Conservation (phyloP, 73 alveolate genomes). For the Loxodes magnus region DNA sequence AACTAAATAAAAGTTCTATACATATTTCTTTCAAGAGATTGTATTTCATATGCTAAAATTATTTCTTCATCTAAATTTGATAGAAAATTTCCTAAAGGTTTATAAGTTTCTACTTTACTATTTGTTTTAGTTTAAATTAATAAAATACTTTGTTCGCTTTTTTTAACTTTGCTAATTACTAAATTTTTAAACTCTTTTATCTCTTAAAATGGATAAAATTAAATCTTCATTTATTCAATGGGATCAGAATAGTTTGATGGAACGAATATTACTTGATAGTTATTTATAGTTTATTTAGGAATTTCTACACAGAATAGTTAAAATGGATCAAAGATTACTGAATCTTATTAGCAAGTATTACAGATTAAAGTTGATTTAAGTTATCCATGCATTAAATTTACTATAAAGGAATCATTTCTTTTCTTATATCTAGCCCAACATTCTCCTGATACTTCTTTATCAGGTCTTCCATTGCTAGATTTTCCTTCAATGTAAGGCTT, state of each 20-base stretch:
- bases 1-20: no score
- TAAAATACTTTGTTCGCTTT: no score
- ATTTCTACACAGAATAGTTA: background rate
- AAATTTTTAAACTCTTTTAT: no score
- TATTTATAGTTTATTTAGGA: background rate
- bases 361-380: constrained; percentile 7
- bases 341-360: background rate
- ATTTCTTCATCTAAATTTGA: no score
- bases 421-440: background rate
- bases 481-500: background rate
- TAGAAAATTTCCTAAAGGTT: no score
- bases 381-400: constrained; percentile 3
- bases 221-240: no score
- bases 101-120: no score
- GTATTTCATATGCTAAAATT: no score
- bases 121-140: no score
- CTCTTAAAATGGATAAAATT: no score
- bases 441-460: background rate
- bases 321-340: constrained; percentile 8
- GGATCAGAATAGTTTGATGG: background rate
- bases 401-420: constrained; percentile 1
- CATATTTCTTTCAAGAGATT: no score
- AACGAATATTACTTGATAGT: background rate
- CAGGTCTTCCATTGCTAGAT: background rate
- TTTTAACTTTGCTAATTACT: no score